A percentile compares a stretch with the other conserved stretches of the same genome.
These are phyloP conservation scores for Phymatotrichopsis omnivora DNA, from an alignment of 2,329 filamentous ascomycete species.

Conservation along the genomic window DNA sequence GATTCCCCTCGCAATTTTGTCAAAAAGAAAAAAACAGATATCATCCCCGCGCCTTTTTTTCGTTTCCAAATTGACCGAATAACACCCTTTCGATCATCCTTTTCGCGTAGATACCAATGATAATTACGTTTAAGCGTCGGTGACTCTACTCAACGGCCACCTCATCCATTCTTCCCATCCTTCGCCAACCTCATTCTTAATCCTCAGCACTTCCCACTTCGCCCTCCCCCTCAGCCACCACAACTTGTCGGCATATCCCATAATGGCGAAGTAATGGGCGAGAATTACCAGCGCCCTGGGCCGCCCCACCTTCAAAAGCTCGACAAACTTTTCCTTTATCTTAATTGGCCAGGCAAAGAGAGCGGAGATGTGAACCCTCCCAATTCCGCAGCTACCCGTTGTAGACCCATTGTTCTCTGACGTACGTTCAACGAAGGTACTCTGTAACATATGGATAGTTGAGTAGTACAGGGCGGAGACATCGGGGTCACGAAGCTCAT, in stretches of 20 bases:
- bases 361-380: slow-evolving; percentile 21
- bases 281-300: slow-evolving; percentile 54
- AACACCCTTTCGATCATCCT: no score
- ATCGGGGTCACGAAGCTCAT: slow-evolving; percentile 22
- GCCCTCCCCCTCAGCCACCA: slow-evolving; percentile 65
- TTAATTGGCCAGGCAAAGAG: slow-evolving; percentile 51
- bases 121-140: no score
- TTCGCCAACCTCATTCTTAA: no score
- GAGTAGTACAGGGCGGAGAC: slow-evolving; percentile 21
- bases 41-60: no score
- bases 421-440: slow-evolving; percentile 22
- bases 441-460: slow-evolving; percentile 18
- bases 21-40: no score
- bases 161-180: no score
- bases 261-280: slow-evolving; percentile 55
- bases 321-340: slow-evolving; percentile 51
- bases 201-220: slow-evolving; percentile 53
- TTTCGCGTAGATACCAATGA: no score
- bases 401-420: slow-evolving; percentile 1
- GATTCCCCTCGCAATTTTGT: no score
- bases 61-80: no score
- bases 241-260: slow-evolving; percentile 50
- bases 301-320: slow-evolving; percentile 48
- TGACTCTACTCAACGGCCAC: no score
- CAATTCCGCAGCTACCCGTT: no score